Base-by-base conservation (phyloP, 768 basidiomycete genomes). In the Russula earlei region DNA sequence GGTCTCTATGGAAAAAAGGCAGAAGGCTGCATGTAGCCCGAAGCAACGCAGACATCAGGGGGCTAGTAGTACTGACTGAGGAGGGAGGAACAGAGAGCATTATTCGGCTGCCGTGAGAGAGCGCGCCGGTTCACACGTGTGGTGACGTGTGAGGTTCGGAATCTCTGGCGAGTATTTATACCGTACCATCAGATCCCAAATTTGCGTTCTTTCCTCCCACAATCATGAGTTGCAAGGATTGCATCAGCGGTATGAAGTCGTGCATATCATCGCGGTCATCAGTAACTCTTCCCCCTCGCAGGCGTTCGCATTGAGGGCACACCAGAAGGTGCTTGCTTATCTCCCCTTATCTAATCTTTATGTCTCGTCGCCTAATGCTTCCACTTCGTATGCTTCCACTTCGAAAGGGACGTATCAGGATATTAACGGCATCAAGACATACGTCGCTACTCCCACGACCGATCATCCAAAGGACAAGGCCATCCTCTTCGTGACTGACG, bases 151-250 rank as follows among this genome's bases (percentile, higher is more conserved):
- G n/a, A n/a, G n/a, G n/a, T n/a, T n/a, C n/a, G n/a, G n/a, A n/a
- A n/a, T n/a, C 29, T 31, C 29, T 4, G 29, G 9, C 5, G 29
- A 31, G 29, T 31, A 31, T 31, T 31, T 31, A 31, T 31, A 31
- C 10, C 29, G 29, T 31, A 5, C 10, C 29, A 7, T 31, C 29
- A 1, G 29, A 31, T 10, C 10, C 10, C 29, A 10, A 10, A 31
- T 10, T 31, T 31, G 29, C 29, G 10, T 31, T 10, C 29, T 31
- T 31, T 31, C 29, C 3, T 31, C 3, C 27, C 22, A 17, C 44
- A 29, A 33, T 5, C 45, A 81, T 81, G 79, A 76, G 75, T 67
- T 81, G 81, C 68, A 69, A 74, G 54, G 66, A 84, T 62, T 85
- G 83, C 56, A 56, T 82, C 52, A 72, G 72, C 65, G 81, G 83